A percentile compares a stretch with the other conserved stretches of the same genome.
Conservation (phyloP, 1,284 basidiomycete genomes). For the Megacollybia platyphylla region DNA sequence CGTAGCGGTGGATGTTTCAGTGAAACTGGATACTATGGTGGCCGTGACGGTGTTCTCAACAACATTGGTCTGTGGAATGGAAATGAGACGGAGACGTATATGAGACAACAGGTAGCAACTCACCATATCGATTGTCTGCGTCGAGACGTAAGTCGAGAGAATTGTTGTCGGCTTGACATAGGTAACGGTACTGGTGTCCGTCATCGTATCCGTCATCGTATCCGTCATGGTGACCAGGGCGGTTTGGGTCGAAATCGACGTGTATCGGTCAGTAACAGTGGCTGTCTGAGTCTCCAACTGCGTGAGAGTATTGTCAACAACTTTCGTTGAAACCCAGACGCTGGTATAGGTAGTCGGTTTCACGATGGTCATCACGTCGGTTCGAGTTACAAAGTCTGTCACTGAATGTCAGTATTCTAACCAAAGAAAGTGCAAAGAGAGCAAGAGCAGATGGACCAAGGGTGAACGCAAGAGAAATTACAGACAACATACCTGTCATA, state of each 20-base stretch:
- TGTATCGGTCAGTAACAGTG: background rate
- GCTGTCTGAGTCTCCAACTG: slow-evolving; percentile 23
- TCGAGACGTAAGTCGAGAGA: slow-evolving; percentile 27
- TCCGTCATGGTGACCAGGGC: slow-evolving; percentile 29
- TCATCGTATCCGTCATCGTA: slow-evolving; percentile 29
- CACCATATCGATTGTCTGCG: slow-evolving; percentile 29
- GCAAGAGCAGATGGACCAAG: no score
- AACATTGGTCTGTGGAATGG: slow-evolving; percentile 25
- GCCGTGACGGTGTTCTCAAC: slow-evolving; percentile 38
- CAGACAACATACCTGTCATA: no score
- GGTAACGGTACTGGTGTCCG: slow-evolving; percentile 27
- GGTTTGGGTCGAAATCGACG: slow-evolving; percentile 27
- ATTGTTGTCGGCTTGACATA: slow-evolving; percentile 30
- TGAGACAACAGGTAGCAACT: slow-evolving; percentile 7
- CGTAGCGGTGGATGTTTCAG: slow-evolving; percentile 24
- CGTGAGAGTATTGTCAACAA: slow-evolving; percentile 52
- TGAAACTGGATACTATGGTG: slow-evolving; percentile 32
- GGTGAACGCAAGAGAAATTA: no score
- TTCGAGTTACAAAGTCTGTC: no score
- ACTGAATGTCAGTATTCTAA: no score
- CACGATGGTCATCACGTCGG: slow-evolving; percentile 25
- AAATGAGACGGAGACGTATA: background rate
- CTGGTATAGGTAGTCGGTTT: slow-evolving; percentile 44
- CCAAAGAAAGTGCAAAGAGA: no score
- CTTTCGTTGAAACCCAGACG: slow-evolving; percentile 38